Percentiles rank a stretch among this genome's conserved stretches.
phyloP scores from a whole-genome alignment of 441 rosid species.

The Hura crepitans region DNA sequence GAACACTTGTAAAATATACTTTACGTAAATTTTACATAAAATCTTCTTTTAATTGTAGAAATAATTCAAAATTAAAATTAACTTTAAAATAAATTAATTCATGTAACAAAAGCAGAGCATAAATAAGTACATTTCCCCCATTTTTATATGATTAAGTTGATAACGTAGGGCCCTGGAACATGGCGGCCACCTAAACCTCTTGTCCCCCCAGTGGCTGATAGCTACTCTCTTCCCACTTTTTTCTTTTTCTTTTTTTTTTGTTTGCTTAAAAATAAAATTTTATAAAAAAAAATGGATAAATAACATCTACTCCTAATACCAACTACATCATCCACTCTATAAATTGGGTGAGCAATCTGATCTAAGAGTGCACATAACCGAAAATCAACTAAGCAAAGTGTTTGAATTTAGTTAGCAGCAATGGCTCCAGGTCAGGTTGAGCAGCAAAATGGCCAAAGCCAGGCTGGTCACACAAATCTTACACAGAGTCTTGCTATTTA shows the following conservation, averaged over 20 bases:
- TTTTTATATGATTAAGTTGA: too few relatives aligned
- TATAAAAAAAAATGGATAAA: background rate
- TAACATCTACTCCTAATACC: background rate
- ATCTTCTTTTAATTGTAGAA: too few relatives aligned
- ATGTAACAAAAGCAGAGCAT: too few relatives aligned
- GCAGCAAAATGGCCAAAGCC: constrained; percentile 5
- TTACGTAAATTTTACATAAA: too few relatives aligned
- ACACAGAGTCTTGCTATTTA: constrained; percentile 19
- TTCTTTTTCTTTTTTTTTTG: background rate
- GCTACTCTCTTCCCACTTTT: background rate
- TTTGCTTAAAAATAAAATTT: background rate
- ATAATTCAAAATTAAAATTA: too few relatives aligned
- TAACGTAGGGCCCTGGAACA: too few relatives aligned
- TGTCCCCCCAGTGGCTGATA: background rate
- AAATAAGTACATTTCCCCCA: too few relatives aligned
- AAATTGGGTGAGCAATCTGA: background rate
- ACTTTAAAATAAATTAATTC: too few relatives aligned
- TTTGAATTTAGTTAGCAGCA: background rate
- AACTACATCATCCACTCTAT: background rate
- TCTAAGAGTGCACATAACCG: background rate
- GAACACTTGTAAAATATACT: too few relatives aligned
- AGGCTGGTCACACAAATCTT: constrained; percentile 11
- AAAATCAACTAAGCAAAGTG: background rate
- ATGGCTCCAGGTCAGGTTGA: constrained; percentile 11
- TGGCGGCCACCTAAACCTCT: background rate